A percentile compares a stretch with the other conserved stretches of the same genome.
phyloP scores from a whole-genome alignment of 352 stramenopile genomes.

The Phytophthora pluvialis region DNA sequence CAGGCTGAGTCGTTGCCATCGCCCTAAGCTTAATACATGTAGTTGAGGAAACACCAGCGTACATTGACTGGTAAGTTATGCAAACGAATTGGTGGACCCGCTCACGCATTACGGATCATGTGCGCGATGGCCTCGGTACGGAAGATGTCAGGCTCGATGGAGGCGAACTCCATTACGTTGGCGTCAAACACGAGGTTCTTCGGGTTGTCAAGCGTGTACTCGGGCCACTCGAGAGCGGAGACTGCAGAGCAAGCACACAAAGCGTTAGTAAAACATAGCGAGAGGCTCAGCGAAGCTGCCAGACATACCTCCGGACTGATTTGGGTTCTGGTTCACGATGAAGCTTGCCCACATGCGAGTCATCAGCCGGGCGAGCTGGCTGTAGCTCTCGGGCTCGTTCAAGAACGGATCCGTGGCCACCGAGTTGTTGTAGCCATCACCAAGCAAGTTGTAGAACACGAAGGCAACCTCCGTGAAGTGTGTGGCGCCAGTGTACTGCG shows the following conservation, averaged over 20 bases:
- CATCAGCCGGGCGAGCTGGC: constrained; percentile 20
- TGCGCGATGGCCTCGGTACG: constrained; percentile 24
- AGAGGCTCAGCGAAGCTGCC: neutral
- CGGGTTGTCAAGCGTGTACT: constrained; percentile 28
- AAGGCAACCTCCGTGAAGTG: constrained; percentile 39
- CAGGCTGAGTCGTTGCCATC: neutral
- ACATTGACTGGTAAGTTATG: neutral
- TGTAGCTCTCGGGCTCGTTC: constrained; percentile 23
- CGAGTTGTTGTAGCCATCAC: constrained; percentile 36
- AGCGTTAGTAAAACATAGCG: neutral
- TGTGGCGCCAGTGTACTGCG: constrained; percentile 21
- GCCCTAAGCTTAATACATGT: neutral
- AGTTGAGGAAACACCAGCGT: neutral
- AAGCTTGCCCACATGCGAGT: constrained; percentile 38
- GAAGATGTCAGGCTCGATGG: constrained; percentile 24
- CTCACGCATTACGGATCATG: constrained; percentile 10
- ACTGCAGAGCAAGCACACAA: constrained; percentile 5
- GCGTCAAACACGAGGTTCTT: constrained; percentile 36
- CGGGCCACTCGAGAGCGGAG: constrained; percentile 33
- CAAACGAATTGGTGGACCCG: neutral
- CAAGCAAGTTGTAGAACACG: constrained; percentile 40
- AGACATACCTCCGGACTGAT: constrained; percentile 1
- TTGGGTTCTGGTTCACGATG: constrained; percentile 27
- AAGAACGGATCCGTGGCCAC: constrained; percentile 32
- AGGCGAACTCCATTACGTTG: constrained; percentile 21